Evolutionary conservation across 345 rosid genomes (phyloP).

Genomic region (Capsella bursapastoris): DNA sequence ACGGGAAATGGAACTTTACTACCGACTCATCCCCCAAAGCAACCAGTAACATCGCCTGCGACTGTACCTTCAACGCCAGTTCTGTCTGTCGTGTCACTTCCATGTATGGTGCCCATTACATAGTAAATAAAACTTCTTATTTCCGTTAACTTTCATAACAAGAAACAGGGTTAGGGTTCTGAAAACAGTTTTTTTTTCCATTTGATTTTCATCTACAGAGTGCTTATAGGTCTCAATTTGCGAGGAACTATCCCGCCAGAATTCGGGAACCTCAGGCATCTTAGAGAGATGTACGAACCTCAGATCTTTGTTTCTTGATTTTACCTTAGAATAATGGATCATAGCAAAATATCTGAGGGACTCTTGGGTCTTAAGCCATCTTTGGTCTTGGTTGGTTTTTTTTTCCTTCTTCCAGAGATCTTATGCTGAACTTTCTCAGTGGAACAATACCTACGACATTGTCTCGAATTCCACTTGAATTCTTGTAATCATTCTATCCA

Average conservation of each 20-base stretch:
- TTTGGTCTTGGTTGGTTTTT: neutral
- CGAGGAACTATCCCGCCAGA: conserved; percentile 70
- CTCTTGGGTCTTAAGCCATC: conserved; percentile 24
- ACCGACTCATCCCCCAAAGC: neutral
- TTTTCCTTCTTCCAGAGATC: conserved; percentile 57
- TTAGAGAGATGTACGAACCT: no score
- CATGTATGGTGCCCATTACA: conserved; percentile 50
- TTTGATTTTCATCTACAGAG: conserved; percentile 43
- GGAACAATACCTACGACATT: conserved; percentile 75
- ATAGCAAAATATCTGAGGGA: neutral
- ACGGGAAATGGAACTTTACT: conserved; percentile 45
- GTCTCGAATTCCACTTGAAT: conserved; percentile 56
- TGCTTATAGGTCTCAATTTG: conserved; percentile 57
- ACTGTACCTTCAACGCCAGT: conserved; percentile 48
- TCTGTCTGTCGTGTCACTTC: conserved; percentile 62
- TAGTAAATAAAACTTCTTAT: neutral
- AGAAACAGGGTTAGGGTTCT: neutral
- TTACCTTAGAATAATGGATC: neutral
- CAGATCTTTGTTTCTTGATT: neutral
- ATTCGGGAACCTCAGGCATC: no score
- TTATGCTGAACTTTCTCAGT: conserved; percentile 65
- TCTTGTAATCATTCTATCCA: conserved; percentile 50
- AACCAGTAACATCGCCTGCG: conserved; percentile 52
- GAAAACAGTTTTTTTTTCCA: neutral
- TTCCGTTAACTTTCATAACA: neutral